A percentile compares a stretch with the other conserved stretches of the same genome.
Evolutionary conservation across 2,329 filamentous ascomycete species (phyloP).

Genomic region (Calonectria naviculata): DNA sequence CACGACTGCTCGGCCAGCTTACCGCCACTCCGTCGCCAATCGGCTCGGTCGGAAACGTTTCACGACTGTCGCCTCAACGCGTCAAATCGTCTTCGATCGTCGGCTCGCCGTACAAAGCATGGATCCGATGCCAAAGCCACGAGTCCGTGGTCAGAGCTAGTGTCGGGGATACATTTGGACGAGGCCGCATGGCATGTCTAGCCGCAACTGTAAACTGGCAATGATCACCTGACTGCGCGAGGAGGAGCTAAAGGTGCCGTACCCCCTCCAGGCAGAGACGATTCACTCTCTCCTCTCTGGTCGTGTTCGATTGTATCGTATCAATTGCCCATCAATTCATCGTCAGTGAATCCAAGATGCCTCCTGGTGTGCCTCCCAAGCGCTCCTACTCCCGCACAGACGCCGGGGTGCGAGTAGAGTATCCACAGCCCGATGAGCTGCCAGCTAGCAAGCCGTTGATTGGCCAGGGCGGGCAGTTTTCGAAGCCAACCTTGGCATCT

Average conservation of each 20-base stretch:
- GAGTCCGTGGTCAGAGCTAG: not conserved
- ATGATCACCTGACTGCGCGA: not conserved
- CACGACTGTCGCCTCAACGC: not conserved
- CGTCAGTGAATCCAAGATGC: not conserved
- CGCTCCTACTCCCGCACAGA: constrained; percentile 79
- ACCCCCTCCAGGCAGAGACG: not conserved
- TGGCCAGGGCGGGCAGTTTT: constrained; percentile 81
- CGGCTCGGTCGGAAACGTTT: not conserved
- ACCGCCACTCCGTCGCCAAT: not conserved
- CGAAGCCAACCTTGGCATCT: constrained; percentile 83
- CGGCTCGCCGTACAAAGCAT: not conserved
- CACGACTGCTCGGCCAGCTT: not conserved
- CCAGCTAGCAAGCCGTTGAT: constrained; percentile 77
- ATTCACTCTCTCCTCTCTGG: not conserved
- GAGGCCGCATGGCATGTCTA: not conserved
- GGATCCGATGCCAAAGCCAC: not conserved
- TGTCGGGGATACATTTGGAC: not conserved
- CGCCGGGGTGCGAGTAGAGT: constrained; percentile 79
- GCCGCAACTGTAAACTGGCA: not conserved
- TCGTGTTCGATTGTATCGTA: not conserved
- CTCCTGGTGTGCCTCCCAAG: constrained; percentile 22
- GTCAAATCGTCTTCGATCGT: not conserved
- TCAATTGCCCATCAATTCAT: not conserved
- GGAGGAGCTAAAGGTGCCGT: not conserved
- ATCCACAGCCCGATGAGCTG: constrained; percentile 79